A percentile compares a stretch with the other conserved stretches of the same genome.
phyloP scores from a whole-genome alignment of 2,329 filamentous ascomycete genomes.

The Colletotrichum melonis region DNA sequence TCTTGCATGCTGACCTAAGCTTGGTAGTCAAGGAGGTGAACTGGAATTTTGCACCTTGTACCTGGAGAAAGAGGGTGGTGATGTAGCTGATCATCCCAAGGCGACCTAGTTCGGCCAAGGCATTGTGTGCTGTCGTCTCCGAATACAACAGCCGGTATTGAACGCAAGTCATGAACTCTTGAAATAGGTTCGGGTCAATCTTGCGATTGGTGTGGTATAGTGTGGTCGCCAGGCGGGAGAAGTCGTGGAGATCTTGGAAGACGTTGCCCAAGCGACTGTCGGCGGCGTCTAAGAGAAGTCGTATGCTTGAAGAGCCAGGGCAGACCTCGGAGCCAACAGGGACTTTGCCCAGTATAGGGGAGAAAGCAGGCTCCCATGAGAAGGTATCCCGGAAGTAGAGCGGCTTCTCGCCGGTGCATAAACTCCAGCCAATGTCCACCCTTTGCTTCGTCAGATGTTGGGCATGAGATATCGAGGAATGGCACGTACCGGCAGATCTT shows the following conservation, averaged over 20 bases:
- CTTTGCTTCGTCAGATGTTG: conserved; percentile 27
- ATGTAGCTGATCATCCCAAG: conserved; percentile 45
- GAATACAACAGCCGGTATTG: conserved; percentile 28
- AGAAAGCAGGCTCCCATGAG: conserved; percentile 35
- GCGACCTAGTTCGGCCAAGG: conserved; percentile 30
- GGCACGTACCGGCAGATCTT: conserved; percentile 44
- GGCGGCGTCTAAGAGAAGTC: conserved; percentile 29
- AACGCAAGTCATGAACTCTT: conserved; percentile 20
- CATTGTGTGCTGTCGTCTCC: background rate
- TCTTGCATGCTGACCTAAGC: background rate
- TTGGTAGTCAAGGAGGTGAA: conserved; percentile 20
- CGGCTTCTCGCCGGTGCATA: conserved; percentile 41
- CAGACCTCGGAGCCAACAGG: background rate
- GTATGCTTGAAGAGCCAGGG: background rate
- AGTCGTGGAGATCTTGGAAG: conserved; percentile 45
- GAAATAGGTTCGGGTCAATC: conserved; percentile 39
- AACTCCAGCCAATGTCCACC: conserved; percentile 43
- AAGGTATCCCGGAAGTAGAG: conserved; percentile 35
- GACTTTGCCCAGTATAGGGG: conserved; percentile 26
- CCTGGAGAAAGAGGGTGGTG: conserved; percentile 42
- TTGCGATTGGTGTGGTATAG: conserved; percentile 38
- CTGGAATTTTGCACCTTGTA: conserved; percentile 31
- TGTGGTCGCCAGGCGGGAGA: conserved; percentile 41
- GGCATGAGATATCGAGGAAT: too few relatives aligned
- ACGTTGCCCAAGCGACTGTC: conserved; percentile 41